A percentile compares a stretch with the other conserved stretches of the same genome.
These are phyloP conservation scores for Jacaranda copaia DNA, from an alignment of 257 asterid species.

Conservation along the genomic window DNA sequence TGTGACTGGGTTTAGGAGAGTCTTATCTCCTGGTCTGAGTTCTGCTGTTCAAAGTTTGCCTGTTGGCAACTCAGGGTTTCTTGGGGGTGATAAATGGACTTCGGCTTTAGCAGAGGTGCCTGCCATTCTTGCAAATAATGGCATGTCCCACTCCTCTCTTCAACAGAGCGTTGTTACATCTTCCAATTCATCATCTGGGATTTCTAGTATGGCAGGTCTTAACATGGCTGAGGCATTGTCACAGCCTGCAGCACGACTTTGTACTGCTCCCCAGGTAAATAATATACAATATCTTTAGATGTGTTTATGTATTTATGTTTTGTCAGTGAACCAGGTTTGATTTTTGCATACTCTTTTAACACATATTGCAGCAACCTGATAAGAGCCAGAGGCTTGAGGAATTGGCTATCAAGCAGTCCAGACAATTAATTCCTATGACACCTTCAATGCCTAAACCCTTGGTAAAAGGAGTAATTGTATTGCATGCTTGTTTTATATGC, in stretches of 20 bases:
- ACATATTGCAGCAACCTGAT: constrained; percentile 55
- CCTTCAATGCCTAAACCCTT: constrained; percentile 62
- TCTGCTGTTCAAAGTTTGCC: constrained; percentile 61
- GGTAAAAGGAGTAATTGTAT: constrained; percentile 46
- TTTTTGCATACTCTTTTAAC: background rate
- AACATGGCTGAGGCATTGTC: constrained; percentile 87
- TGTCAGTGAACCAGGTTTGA: constrained; percentile 22
- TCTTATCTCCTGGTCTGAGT: constrained; percentile 58
- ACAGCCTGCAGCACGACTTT: constrained; percentile 52
- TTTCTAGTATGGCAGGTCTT: constrained; percentile 49
- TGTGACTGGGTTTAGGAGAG: constrained; percentile 48
- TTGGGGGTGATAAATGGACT: constrained; percentile 74
- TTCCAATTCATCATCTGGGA: constrained; percentile 40
- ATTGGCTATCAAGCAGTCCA: constrained; percentile 72
- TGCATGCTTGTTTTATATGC: constrained; percentile 5
- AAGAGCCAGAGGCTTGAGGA: constrained; percentile 75
- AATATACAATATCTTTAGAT: background rate
- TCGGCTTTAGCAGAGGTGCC: constrained; percentile 81
- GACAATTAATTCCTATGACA: constrained; percentile 70
- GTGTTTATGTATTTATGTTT: background rate
- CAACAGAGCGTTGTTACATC: constrained; percentile 38
- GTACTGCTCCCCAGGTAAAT: constrained; percentile 51
- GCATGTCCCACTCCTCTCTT: constrained; percentile 43
- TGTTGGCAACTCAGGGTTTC: constrained; percentile 52
- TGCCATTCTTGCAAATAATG: constrained; percentile 45